These are phyloP conservation scores for Sapria himalayana DNA, from an alignment of 345 rosid species.

Conservation along the genomic window DNA sequence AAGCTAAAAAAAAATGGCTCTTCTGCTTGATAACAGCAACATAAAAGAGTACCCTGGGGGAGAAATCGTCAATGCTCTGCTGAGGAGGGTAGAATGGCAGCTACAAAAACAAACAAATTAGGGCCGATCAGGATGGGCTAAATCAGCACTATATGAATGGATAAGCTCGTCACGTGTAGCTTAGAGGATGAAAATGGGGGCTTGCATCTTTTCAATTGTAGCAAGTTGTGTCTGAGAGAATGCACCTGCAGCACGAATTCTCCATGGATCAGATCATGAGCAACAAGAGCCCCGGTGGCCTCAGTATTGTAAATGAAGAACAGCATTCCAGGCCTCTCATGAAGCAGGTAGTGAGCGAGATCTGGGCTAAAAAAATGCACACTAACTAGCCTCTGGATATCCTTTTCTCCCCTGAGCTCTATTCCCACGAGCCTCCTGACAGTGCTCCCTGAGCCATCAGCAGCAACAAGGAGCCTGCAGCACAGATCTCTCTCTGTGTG, in stretches of 20 bases:
- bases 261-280: constrained; percentile 78
- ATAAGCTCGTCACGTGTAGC: too few relatives aligned
- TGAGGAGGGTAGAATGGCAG: constrained; percentile 90
- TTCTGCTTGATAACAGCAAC: too few relatives aligned
- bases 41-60: constrained; percentile 39
- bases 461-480: constrained; percentile 51
- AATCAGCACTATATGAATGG: too few relatives aligned
- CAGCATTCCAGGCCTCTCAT: constrained; percentile 69
- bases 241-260: constrained; percentile 92
- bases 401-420: constrained; percentile 49
- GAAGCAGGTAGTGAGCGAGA: constrained; percentile 47
- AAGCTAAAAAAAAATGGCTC: not conserved
- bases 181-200: too few relatives aligned
- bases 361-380: constrained; percentile 72
- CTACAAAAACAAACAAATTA: too few relatives aligned
- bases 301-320: constrained; percentile 77
- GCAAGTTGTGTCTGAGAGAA: too few relatives aligned
- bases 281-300: constrained; percentile 86
- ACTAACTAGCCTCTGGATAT: constrained; percentile 75
- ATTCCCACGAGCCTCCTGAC: constrained; percentile 47
- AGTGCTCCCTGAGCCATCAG: constrained; percentile 83
- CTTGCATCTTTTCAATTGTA: too few relatives aligned
- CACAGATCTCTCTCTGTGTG: constrained; percentile 23
- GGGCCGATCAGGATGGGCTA: too few relatives aligned
- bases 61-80: constrained; percentile 58